Conservation (phyloP, 2,329 filamentous ascomycete genomes). For the Xylaria sp. region DNA sequence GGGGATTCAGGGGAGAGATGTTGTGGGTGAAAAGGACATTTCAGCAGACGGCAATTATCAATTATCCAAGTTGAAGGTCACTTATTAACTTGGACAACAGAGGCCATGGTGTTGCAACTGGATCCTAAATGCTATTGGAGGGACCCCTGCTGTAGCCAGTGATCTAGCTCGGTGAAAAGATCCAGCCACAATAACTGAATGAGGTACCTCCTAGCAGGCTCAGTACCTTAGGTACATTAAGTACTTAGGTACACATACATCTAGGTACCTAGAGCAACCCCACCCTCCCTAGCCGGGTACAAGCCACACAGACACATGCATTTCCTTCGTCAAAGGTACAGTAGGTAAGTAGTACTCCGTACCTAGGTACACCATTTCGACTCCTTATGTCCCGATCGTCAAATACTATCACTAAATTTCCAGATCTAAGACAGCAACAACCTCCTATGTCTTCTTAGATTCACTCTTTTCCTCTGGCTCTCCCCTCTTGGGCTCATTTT, state of each 20-base stretch:
- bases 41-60: constrained; percentile 22
- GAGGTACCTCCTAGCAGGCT: not conserved
- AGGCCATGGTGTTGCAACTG: constrained; percentile 22
- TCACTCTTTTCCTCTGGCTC: not conserved
- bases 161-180: too few relatives aligned
- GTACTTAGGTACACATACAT: not conserved
- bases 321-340: not conserved
- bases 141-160: constrained; percentile 13
- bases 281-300: too few relatives aligned
- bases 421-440: not conserved
- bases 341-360: too few relatives aligned
- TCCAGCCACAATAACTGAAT: constrained; percentile 31
- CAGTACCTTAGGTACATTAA: not conserved
- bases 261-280: too few relatives aligned
- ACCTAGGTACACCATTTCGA: not conserved
- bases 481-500: constrained; percentile 49
- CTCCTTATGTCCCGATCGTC: not conserved
- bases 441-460: not conserved
- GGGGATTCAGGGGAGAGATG: constrained; percentile 27
- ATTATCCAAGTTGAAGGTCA: constrained; percentile 16
- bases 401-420: not conserved
- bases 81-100: constrained; percentile 3
- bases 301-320: constrained; percentile 7
- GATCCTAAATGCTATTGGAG: constrained; percentile 15
- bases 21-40: constrained; percentile 31